Conservation (phyloP, 352 stramenopile species). For the Pythium sp. region DNA sequence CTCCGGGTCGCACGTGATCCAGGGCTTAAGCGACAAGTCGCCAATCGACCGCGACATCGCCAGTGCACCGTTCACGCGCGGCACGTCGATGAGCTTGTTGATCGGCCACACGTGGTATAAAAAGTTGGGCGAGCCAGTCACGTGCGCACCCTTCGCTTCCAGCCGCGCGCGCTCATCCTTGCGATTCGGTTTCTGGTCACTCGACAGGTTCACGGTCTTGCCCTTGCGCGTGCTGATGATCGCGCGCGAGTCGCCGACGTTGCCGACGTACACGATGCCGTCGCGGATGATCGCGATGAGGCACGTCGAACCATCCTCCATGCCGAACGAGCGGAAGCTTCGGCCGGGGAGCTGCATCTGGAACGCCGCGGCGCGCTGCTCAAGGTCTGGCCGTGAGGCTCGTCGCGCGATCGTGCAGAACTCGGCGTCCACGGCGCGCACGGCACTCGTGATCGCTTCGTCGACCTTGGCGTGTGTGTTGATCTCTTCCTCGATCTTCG, state of each 20-base stretch:
- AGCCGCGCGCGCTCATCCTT: slow-evolving; percentile 72
- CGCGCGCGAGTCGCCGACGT: slow-evolving; percentile 81
- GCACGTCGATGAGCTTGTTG: slow-evolving; percentile 74
- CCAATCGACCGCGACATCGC: slow-evolving; percentile 84
- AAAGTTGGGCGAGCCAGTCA: slow-evolving; percentile 66
- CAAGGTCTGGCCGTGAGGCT: slow-evolving; percentile 31
- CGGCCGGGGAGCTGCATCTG: slow-evolving; percentile 18
- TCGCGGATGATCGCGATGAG: slow-evolving; percentile 76
- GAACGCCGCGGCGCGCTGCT: slow-evolving; percentile 22
- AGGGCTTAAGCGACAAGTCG: slow-evolving; percentile 72
- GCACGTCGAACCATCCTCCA: slow-evolving; percentile 78
- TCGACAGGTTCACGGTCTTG: slow-evolving; percentile 53
- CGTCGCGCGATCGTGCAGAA: slow-evolving; percentile 60
- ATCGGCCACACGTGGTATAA: slow-evolving; percentile 74
- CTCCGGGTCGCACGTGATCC: slow-evolving; percentile 77
- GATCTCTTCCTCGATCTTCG: slow-evolving; percentile 52
- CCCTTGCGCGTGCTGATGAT: slow-evolving; percentile 61
- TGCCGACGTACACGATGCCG: slow-evolving; percentile 67
- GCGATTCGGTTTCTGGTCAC: slow-evolving; percentile 79
- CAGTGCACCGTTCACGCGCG: slow-evolving; percentile 75
- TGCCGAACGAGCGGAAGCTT: slow-evolving; percentile 41
- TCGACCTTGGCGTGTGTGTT: slow-evolving; percentile 34
- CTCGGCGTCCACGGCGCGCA: slow-evolving; percentile 64
- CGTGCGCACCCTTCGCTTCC: slow-evolving; percentile 59
- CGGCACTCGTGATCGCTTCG: slow-evolving; percentile 53